Conservation (phyloP, 2,329 filamentous ascomycete species). For the Apiospora malaysiana region DNA sequence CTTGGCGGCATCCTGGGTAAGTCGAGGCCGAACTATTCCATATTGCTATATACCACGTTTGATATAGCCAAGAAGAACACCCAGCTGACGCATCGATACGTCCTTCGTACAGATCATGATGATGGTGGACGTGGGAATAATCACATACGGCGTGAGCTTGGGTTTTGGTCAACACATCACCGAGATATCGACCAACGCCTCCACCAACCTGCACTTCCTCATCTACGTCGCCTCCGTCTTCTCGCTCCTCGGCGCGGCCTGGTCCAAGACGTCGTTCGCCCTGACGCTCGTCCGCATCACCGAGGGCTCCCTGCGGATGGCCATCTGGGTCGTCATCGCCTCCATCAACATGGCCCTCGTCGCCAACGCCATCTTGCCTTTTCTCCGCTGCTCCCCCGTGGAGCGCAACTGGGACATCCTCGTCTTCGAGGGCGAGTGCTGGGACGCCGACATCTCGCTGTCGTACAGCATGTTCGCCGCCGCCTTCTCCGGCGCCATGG, state of each 20-base stretch:
- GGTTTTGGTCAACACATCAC: slow-evolving; percentile 23
- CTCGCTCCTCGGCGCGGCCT: slow-evolving; percentile 39
- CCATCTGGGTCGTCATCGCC: slow-evolving; percentile 42
- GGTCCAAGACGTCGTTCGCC: slow-evolving; percentile 48
- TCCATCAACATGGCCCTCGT: slow-evolving; percentile 36
- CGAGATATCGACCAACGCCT: slow-evolving; percentile 9
- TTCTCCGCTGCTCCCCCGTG: slow-evolving; percentile 28
- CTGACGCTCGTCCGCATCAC: slow-evolving; percentile 42
- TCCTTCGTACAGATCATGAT: slow-evolving; percentile 13
- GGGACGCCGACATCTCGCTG: slow-evolving; percentile 28
- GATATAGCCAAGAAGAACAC: neutral
- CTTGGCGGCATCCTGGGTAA: slow-evolving; percentile 23
- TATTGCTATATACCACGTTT: neutral
- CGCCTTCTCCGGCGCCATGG: slow-evolving; percentile 39
- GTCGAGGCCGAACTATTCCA: neutral
- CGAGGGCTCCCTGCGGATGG: slow-evolving; percentile 32
- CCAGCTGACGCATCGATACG: neutral
- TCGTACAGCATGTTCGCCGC: slow-evolving; percentile 30
- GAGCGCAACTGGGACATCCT: slow-evolving; percentile 26
- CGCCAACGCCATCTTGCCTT: slow-evolving; percentile 35
- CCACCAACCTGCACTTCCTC: slow-evolving; percentile 7
- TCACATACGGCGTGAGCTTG: slow-evolving; percentile 21
- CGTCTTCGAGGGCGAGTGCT: slow-evolving; percentile 27
- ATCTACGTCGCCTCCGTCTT: slow-evolving; percentile 19
- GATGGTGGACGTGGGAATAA: neutral